phyloP scores from a whole-genome alignment of 768 basidiomycete genomes.

The Suillus tomentosus region DNA sequence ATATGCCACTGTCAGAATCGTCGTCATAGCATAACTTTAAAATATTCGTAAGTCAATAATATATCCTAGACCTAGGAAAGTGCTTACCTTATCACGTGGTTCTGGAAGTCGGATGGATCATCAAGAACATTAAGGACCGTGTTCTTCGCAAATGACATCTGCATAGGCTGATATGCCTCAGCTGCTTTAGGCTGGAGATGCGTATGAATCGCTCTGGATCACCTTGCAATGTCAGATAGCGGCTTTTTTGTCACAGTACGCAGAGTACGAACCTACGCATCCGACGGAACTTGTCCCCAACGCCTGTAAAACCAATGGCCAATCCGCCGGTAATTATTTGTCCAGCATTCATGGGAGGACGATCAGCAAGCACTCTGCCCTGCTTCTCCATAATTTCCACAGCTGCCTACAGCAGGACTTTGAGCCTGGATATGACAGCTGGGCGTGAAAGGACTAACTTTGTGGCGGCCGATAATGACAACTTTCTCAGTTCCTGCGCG shows the following conservation, averaged over 20 bases:
- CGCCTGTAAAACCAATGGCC: neutral
- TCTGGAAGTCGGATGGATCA: constrained; percentile 2
- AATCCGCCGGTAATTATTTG: neutral
- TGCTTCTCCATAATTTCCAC: neutral
- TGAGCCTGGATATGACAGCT: neutral
- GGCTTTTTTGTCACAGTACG: neutral
- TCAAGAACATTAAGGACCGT: neutral
- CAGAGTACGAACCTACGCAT: constrained; percentile 1
- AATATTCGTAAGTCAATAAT: neutral
- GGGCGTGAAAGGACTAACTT: neutral
- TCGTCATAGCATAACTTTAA: constrained; percentile 4
- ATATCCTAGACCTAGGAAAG: neutral
- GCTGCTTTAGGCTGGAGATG: neutral
- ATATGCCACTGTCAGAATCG: constrained; percentile 1
- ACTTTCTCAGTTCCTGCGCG: neutral
- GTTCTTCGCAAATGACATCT: constrained; percentile 1
- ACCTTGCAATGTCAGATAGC: neutral
- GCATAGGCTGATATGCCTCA: neutral
- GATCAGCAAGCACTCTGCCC: neutral
- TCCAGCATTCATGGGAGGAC: neutral
- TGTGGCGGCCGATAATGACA: constrained; percentile 2
- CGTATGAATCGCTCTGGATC: constrained; percentile 1
- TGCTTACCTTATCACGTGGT: neutral
- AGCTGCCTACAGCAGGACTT: neutral
- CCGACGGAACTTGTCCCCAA: neutral